Percentiles rank a stretch among this genome's conserved stretches.
Evolutionary conservation across 441 rosid species (phyloP).

Genomic region (Pelargonium cotyledonis): DNA sequence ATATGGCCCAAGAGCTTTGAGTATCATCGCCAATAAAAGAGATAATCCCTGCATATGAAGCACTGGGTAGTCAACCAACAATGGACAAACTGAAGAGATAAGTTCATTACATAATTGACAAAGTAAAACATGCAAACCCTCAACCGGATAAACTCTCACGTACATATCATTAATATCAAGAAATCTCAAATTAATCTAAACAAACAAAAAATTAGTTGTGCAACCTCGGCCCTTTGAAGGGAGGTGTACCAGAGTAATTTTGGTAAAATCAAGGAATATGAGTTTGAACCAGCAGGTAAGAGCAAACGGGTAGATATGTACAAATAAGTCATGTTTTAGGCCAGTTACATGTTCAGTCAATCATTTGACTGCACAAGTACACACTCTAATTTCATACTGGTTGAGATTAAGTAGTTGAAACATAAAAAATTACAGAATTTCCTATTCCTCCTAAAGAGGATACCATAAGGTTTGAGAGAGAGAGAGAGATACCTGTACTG

Average conservation of each 20-base stretch:
- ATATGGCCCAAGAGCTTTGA: constrained; percentile 69
- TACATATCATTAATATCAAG: not conserved
- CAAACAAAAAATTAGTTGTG: too few relatives aligned
- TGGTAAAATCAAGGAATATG: too few relatives aligned
- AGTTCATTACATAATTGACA: not conserved
- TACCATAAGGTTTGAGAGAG: too few relatives aligned
- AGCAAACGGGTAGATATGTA: too few relatives aligned
- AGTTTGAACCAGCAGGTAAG: too few relatives aligned
- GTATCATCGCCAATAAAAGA: constrained; percentile 51
- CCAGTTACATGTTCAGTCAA: too few relatives aligned
- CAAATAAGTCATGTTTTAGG: too few relatives aligned
- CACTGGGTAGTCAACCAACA: constrained; percentile 13
- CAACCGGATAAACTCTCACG: not conserved
- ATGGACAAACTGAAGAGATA: not conserved
- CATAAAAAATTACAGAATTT: too few relatives aligned
- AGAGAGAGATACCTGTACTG: constrained; percentile 43
- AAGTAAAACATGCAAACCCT: constrained; percentile 8
- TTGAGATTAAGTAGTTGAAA: not conserved
- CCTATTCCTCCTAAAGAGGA: too few relatives aligned
- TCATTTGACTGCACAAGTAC: not conserved
- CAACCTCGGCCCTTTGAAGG: too few relatives aligned
- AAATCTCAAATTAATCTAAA: not conserved
- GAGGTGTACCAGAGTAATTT: too few relatives aligned
- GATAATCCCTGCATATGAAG: constrained; percentile 48
- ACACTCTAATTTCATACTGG: not conserved